A percentile compares a stretch with the other conserved stretches of the same genome.
phyloP scores from a whole-genome alignment of 225 moss, liverwort and hornwort species.

The Bryoerythrophyllum caledonicum region DNA sequence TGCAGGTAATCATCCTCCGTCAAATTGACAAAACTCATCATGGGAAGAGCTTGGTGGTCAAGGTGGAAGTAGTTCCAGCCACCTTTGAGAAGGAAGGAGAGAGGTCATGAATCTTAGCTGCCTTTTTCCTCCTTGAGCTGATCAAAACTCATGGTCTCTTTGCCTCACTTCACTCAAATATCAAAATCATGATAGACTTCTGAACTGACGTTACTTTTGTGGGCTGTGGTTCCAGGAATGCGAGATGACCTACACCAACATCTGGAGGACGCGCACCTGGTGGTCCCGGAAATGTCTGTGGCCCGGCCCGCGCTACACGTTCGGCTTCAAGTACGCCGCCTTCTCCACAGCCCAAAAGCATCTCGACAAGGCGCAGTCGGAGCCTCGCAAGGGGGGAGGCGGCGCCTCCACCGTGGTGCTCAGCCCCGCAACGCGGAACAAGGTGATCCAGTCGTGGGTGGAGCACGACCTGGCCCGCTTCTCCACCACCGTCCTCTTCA shows the following conservation, averaged over 20 bases:
- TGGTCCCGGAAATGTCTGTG: slow-evolving; percentile 96
- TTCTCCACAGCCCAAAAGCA: slow-evolving; percentile 78
- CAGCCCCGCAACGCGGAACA: slow-evolving; percentile 82
- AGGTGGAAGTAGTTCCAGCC: too few relatives aligned
- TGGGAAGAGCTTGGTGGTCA: too few relatives aligned
- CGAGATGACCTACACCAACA: slow-evolving; percentile 65
- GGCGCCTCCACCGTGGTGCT: slow-evolving; percentile 57
- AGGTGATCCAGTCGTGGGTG: slow-evolving; percentile 94
- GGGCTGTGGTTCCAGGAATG: slow-evolving; percentile 63
- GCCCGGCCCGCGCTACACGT: slow-evolving; percentile 89
- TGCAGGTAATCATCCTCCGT: slow-evolving; percentile 56
- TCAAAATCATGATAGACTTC: too few relatives aligned
- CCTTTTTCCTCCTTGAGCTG: too few relatives aligned
- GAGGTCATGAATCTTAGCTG: too few relatives aligned
- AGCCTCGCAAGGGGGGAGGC: slow-evolving; percentile 53
- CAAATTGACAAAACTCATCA: background rate
- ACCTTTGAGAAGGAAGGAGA: too few relatives aligned
- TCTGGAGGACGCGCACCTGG: slow-evolving; percentile 65
- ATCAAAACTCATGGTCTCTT: too few relatives aligned
- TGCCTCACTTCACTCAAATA: too few relatives aligned
- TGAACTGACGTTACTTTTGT: slow-evolving; percentile 21
- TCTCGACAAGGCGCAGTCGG: slow-evolving; percentile 74
- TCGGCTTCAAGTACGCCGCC: slow-evolving; percentile 92
- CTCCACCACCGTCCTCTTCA: slow-evolving; percentile 72
- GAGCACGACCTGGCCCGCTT: slow-evolving; percentile 88